Conservation (phyloP, 2,329 filamentous ascomycete genomes). For the Neopestalotiopsis clavispora region DNA sequence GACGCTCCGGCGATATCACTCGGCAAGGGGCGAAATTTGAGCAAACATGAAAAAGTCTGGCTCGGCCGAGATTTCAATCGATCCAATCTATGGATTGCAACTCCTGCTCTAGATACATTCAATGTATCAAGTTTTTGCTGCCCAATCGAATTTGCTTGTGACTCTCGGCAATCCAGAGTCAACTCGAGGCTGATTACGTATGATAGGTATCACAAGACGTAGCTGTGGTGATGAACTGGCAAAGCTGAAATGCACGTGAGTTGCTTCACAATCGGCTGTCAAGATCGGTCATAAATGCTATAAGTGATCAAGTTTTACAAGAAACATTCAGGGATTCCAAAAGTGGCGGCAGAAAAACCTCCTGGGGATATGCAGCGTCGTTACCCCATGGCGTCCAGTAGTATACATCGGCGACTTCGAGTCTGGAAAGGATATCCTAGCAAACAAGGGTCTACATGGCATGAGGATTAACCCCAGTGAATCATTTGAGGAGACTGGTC, state of each 20-base stretch:
- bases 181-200: background rate
- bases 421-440: background rate
- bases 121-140: too few relatives aligned
- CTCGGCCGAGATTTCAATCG: background rate
- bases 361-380: background rate
- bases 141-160: too few relatives aligned
- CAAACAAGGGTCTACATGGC: constrained; percentile 1
- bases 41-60: background rate
- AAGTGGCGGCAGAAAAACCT: background rate
- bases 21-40: background rate
- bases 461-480: background rate
- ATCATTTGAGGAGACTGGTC: background rate
- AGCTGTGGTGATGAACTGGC: too few relatives aligned
- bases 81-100: background rate
- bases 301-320: background rate
- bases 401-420: background rate
- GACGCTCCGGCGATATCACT: background rate
- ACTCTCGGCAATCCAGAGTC: too few relatives aligned
- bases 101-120: too few relatives aligned
- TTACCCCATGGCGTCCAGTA: background rate
- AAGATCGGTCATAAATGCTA: background rate
- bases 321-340: background rate
- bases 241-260: background rate
- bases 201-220: background rate
- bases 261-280: background rate